Evolutionary conservation across 441 rosid genomes (phyloP), one percentile per base, ranked within the genome.

Genomic region (Adansonia rubrostipa): DNA sequence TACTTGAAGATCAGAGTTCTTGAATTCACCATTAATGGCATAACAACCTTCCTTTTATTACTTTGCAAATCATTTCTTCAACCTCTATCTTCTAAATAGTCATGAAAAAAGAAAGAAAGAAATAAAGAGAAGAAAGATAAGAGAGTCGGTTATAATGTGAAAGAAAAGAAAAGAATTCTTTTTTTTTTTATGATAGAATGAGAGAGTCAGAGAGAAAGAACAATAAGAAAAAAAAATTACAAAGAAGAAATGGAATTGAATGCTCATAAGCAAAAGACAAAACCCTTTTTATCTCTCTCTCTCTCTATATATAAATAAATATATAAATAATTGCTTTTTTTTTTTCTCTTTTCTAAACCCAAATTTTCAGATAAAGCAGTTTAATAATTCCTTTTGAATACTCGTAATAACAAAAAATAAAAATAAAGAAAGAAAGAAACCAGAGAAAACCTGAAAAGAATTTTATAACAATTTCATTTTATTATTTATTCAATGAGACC

Each of bases 291-390:
- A 33, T 56, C 54, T 83, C 71, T 75, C 28, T 28, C 33, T 28
- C 33, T 28, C 33, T 28, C 33, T 28, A 28, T 28, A 75, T 28
- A 28, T 28, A 81, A 80, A 60, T 67, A 24, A 10, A 10, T 0
- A 48, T 3, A 48, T 77, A 68, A 53, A 73, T 83, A 87, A 84
- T 85, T 90, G 11, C 6, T 4, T 15, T 6, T 33, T 17, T 17
- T 33, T 17, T 17, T 28, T 28, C 33, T 28, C 77, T 72, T 80
- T 76, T 53, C 66, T 67, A 61, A 80, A 19, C 36, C 50, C 62
- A 33, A n/a, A 9, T 79, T 67, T 82, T 89, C 78, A 84, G 86
- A 88, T 84, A 81, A 86, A 88, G 87, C 89, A 87, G 91, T 88
- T 85, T 79, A 54, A 82, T 80, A 80, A 82, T 84, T 84, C 67